Evolutionary conservation across 2,329 filamentous ascomycete genomes (phyloP).

Genomic region (Exophiala sp.): DNA sequence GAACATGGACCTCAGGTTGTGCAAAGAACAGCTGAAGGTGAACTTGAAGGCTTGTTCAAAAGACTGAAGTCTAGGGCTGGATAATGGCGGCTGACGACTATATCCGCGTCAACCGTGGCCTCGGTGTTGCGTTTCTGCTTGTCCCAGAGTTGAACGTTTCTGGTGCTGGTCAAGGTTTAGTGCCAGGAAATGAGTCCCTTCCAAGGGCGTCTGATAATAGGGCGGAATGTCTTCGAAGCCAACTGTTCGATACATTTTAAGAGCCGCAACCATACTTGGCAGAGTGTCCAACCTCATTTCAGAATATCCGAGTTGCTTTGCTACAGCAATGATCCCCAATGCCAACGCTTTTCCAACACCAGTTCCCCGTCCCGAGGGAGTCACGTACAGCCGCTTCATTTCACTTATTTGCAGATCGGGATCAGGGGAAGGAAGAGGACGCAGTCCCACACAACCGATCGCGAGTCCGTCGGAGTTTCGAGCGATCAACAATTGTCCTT

Average conservation of each 20-base stretch:
- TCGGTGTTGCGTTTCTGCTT: neutral
- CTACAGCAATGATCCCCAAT: slow-evolving; percentile 43
- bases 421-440: slow-evolving; percentile 12
- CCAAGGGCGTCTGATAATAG: slow-evolving; percentile 57
- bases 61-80: no score
- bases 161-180: slow-evolving; percentile 24
- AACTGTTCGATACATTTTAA: slow-evolving; percentile 46
- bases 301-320: slow-evolving; percentile 47
- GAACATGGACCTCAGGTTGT: neutral
- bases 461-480: slow-evolving; percentile 23
- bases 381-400: slow-evolving; percentile 58
- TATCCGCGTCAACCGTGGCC: no score
- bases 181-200: slow-evolving; percentile 52
- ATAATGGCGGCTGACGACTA: no score
- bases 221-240: slow-evolving; percentile 52
- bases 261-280: slow-evolving; percentile 50
- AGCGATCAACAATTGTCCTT: slow-evolving; percentile 51
- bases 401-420: slow-evolving; percentile 40
- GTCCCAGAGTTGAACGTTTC: neutral
- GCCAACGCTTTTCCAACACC: slow-evolving; percentile 51
- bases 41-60: no score
- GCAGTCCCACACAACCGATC: slow-evolving; percentile 24
- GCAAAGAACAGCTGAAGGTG: neutral
- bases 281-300: slow-evolving; percentile 57
- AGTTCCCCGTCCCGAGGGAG: slow-evolving; percentile 46